Base-by-base conservation (phyloP, 495 filamentous ascomycete genomes). In the Hypoxylon subgilvum region DNA sequence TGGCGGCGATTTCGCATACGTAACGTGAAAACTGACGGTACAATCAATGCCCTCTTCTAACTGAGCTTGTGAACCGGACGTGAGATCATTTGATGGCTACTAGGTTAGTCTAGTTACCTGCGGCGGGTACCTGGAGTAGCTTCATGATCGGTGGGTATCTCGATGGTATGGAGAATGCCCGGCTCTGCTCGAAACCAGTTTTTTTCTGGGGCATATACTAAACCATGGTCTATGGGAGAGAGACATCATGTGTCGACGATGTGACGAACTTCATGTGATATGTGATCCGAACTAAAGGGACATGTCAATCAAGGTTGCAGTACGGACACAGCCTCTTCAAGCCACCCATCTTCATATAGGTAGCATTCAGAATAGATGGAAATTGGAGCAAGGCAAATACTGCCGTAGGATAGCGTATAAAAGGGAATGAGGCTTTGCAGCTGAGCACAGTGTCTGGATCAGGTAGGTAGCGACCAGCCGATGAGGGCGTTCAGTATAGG, bases 221-320 rank as follows among this genome's bases (percentile, higher is more conserved):
- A 28, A 31, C 53, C 25, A 51, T 40, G 38, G 28, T 45, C 42
- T n/a, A 34, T 13, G 35, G 28, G 32, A 18, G 25, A 52, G 23
- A 54, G 61, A 53, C 49, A 54, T 64, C 61, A 64, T 64, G 61
- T 55, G 61, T 64, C 39, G 30, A 13, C 36, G 43, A 54, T 50
- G 54, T 64, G 54, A 64, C 49, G 39, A 46, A 58, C 17, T 64
- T 64, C 61, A 64, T 64, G 54, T 64, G 53, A 64, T 58, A 54
- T 35, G 44, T 51, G 46, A 57, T 41, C 14, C 42, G 16, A 63
- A 41, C 41, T 35, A 50, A 35, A 23, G 30, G 47, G 52, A 21
- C 8, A 42, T 58, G 22, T 13, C 31, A 44, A 34, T 43, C 34
- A 49, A 17, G 48, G 47, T 43, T 7, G 28, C 27, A 53, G 19